Evolutionary conservation across 176 grass and related monocot genomes (phyloP).

Genomic region (Calamus simplicifolius): DNA sequence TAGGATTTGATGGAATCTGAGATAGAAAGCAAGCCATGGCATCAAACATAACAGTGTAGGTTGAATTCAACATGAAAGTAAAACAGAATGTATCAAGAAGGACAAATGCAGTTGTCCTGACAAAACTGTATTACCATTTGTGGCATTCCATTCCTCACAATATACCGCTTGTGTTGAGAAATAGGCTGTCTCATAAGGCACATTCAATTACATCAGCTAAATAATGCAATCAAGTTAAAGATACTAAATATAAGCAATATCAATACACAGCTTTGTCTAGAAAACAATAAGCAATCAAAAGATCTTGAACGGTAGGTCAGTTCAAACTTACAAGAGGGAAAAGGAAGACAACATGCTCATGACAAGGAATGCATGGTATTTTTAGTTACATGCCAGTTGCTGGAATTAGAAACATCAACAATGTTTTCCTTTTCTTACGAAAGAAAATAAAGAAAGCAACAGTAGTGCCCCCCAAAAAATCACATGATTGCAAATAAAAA

Average conservation of each 20-base stretch:
- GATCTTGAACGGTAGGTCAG: too few species aligned
- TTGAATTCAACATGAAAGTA: slow-evolving; percentile 12
- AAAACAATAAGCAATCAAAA: too few species aligned
- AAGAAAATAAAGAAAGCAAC: too few species aligned
- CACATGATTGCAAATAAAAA: too few species aligned
- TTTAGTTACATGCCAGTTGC: too few species aligned
- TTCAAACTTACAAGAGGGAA: too few species aligned
- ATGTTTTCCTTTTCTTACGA: too few species aligned
- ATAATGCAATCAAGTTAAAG: not conserved
- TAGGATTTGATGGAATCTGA: slow-evolving; percentile 72
- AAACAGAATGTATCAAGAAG: slow-evolving; percentile 3
- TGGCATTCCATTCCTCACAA: slow-evolving; percentile 72
- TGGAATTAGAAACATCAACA: too few species aligned
- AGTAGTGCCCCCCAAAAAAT: too few species aligned
- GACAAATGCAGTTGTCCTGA: slow-evolving; percentile 1
- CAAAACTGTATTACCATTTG: slow-evolving; percentile 50
- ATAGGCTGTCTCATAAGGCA: slow-evolving; percentile 46
- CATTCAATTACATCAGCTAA: slow-evolving; percentile 14
- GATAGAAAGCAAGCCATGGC: slow-evolving; percentile 5
- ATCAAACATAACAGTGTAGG: not conserved
- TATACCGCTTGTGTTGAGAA: slow-evolving; percentile 84
- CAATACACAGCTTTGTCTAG: too few species aligned
- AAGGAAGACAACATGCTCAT: too few species aligned
- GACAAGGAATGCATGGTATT: too few species aligned
- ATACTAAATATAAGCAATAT: not conserved